Base-by-base conservation (phyloP, 1,139 yeast species). In the Pneumocystis sp. region DNA sequence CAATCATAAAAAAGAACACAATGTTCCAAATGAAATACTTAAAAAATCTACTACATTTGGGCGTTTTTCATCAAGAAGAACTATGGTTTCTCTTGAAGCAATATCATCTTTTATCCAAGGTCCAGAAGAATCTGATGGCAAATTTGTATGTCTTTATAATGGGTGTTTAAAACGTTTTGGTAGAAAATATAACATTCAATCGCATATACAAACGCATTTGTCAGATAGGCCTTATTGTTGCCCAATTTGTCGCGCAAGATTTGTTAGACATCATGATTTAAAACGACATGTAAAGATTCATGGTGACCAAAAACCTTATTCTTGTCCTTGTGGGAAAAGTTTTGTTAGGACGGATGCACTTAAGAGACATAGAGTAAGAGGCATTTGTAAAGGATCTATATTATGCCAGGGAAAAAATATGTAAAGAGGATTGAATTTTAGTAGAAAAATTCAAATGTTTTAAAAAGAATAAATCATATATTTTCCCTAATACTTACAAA, bases 161-260 rank as follows among this genome's bases (percentile, higher is more conserved):
- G 81, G 82, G 65, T 95, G 99, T 76, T 87, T 89, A 21, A 90
- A 95, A 75, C 79, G 82, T 66, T 93, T 95, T 76, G 85, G 91
- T 10, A 81, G 98, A 72, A 80, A 96, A 63, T 95, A 95, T 76
- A 95, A 95, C 73, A 90, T 89, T n/a, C 81, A 97, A 68, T 89
- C 97, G 0, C 99, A 95, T 74, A 91, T 95, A 66, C 98, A 95
- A 74, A 95, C 98, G 0, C 99, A 95, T 79, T 78, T 95, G 65
- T 86, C 95, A 74, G 98, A 95, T 75, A 79, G 97, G 66, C 99
- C 99, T 4, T 85, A 87, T 72, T 68, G 74, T 1, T 87, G 93
- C 74, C 83, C 84, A 3, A 70, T 71, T 15, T 83, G 86, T 71
- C 76, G 76, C 6, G 85, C 88, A 69, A 80, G 85, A 63, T 88